Evolutionary conservation across 176 grass and related monocot genomes (phyloP).

Genomic region (Avena sativa): DNA sequence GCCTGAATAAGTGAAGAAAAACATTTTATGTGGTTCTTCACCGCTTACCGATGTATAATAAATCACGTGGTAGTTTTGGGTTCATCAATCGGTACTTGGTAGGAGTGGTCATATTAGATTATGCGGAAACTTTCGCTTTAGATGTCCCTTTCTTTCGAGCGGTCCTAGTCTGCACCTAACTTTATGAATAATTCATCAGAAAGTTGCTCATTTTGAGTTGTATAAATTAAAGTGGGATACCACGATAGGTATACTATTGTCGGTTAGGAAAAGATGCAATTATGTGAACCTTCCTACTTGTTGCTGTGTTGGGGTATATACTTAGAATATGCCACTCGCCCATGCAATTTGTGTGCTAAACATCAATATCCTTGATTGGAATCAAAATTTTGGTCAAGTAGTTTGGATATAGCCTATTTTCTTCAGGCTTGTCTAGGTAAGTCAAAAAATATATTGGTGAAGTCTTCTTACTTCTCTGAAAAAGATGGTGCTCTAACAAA

Average conservation of each 20-base stretch:
- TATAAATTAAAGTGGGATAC: background rate
- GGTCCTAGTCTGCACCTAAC: slow-evolving; percentile 29
- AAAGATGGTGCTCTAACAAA: background rate
- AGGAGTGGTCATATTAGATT: background rate
- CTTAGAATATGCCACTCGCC: background rate
- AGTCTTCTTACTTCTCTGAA: background rate
- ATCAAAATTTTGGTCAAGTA: background rate
- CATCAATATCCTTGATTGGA: background rate
- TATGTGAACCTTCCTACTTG: background rate
- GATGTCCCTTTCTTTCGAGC: slow-evolving; percentile 35
- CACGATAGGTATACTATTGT: background rate
- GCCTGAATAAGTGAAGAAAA: slow-evolving; percentile 16
- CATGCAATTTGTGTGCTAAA: background rate
- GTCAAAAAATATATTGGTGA: background rate
- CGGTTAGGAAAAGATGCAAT: background rate
- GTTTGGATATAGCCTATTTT: background rate
- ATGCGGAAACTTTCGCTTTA: slow-evolving; percentile 24
- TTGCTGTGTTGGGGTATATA: background rate
- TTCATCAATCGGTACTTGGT: slow-evolving; percentile 13
- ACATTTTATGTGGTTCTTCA: slow-evolving; percentile 25
- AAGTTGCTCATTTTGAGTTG: slow-evolving; percentile 26
- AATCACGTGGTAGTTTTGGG: slow-evolving; percentile 1
- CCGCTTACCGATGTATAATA: background rate
- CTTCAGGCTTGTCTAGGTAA: background rate
- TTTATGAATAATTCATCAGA: slow-evolving; percentile 10